phyloP scores from a whole-genome alignment of 768 basidiomycete species.

The Lepiota venenata region DNA sequence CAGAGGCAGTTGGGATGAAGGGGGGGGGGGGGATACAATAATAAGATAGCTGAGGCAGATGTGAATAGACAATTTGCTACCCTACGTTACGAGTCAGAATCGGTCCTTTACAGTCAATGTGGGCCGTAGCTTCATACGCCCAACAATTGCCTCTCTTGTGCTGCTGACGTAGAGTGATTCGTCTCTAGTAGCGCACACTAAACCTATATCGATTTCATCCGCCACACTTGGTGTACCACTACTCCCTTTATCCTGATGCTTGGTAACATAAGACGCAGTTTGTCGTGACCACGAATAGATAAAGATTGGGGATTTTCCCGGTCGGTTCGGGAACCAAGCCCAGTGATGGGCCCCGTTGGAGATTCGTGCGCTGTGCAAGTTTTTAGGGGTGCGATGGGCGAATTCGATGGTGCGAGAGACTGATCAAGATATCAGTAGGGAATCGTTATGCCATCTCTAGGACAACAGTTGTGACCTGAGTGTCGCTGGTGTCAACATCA shows the following conservation, averaged over 20 bases:
- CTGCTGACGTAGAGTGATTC: conserved; percentile 91
- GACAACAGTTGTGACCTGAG: conserved; percentile 72
- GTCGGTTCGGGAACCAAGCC: conserved; percentile 80
- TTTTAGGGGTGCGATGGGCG: conserved; percentile 81
- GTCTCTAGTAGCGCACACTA: conserved; percentile 85
- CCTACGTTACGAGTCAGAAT: conserved; percentile 34
- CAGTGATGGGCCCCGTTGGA: conserved; percentile 86
- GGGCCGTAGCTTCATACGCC: conserved; percentile 80
- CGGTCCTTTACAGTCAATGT: not conserved
- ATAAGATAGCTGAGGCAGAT: conserved; percentile 83
- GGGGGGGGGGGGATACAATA: conserved; percentile 89
- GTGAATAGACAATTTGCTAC: conserved; percentile 72
- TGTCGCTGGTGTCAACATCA: not conserved
- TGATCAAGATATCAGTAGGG: conserved; percentile 91
- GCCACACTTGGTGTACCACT: conserved; percentile 65
- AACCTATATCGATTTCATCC: conserved; percentile 81
- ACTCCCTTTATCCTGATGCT: conserved; percentile 65
- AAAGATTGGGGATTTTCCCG: conserved; percentile 38
- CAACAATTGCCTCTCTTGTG: conserved; percentile 74
- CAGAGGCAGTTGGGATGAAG: conserved; percentile 60
- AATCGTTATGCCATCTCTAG: conserved; percentile 93
- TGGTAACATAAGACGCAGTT: conserved; percentile 77
- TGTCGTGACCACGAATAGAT: conserved; percentile 87
- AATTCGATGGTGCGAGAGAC: conserved; percentile 68
- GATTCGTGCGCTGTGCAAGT: conserved; percentile 81